Evolutionary conservation across 2,329 filamentous ascomycete species (phyloP), one percentile per base, ranked within the genome.

Genomic region (Ophiosphaerella korrae): DNA sequence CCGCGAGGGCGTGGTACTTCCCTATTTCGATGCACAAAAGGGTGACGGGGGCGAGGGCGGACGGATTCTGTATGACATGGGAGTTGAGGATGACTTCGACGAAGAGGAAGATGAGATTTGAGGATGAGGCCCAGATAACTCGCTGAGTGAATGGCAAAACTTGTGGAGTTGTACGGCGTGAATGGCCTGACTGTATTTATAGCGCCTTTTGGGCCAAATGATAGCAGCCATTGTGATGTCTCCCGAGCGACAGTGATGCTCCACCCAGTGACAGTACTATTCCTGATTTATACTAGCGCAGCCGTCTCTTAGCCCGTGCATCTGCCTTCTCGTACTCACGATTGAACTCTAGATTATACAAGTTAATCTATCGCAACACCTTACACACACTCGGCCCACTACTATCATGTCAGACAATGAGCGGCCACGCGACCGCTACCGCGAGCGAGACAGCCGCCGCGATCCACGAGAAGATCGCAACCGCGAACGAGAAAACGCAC

Each of bases 1-100:
- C 43, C 80, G 94, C 23, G 93, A 97, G 65, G 90, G 89, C 0
- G 90, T 99, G 7, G 89, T 97, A 35, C 72, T 97, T 73, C 94
- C 94, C 13, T 97, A 99, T 72, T 97, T 95, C 74, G 94, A 99
- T 78, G 94, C 94, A 21, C 94, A 99, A 80, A 90, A 86, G 45
- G 88, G 86, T 2, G 74, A 78, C 50, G 84, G 82, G 4, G 92
- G 92, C 0, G 91, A 96, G 65, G 93, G 94, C 4, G 94, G 94
- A 0, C 83, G 93, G 53, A 99, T 99, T 59, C 70, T 99, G 66
- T 99, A 99, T 72, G 93, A 97, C 63, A 96, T 97, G 89, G 93
- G 92, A 1, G 84, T 86, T 56, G 94, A 97, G 77, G 94, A 99
- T 74, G 92, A 97, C 71, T 97, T 97, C 76, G 92, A 96, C 63